Base-by-base conservation (phyloP, 1,284 basidiomycete species). In the Trichosporon sp. region DNA sequence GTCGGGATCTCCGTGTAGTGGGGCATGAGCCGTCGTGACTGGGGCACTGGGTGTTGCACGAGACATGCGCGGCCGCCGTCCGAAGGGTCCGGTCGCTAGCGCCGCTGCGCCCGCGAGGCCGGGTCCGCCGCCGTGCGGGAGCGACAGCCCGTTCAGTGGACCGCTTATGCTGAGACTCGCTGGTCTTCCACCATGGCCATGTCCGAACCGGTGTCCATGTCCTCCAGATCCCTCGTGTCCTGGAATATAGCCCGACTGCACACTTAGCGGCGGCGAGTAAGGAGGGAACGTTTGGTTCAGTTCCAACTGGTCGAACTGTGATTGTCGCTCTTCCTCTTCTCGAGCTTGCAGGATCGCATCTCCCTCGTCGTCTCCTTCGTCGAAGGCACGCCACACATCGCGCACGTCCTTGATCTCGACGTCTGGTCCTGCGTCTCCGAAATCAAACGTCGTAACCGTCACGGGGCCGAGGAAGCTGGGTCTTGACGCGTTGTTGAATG, bases 401-500 rank as follows among this genome's bases (percentile, higher is more conserved):
- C 93, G 88, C 71, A 99, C 86, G 84, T 98, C 95, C 70, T 93
- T 90, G 71, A 99, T 88, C 81, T 96, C 91, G 48, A 97, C 88
- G 72, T 96, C 91, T 1, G 97, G 96, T 3, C 90, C 82, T 31
- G 88, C 86, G 0, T 90, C 89, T 38, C 96, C 96, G 83, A 99
- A 96, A 69, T 94, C 92, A 69, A 98, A 88, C 1, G 90, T 89
- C 4, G 90, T 91, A 71, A 98, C 89, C 72, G 90, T 88, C 71
- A 98, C 89, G 14, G 94, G 94, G 0, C 96, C 96, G 65, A 99
- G 91, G 83, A 96, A 98, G 5, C 93, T 94, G 0, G 97, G 97
- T 4, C 92, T 86, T 43, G 88, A 83, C 6, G 91, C 89, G 56
- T 85, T 87, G 4, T 87, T 81, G 19, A 99, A 90, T 65, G 93